Conservation (phyloP, 495 filamentous ascomycete species). For the Lepraria neglecta region DNA sequence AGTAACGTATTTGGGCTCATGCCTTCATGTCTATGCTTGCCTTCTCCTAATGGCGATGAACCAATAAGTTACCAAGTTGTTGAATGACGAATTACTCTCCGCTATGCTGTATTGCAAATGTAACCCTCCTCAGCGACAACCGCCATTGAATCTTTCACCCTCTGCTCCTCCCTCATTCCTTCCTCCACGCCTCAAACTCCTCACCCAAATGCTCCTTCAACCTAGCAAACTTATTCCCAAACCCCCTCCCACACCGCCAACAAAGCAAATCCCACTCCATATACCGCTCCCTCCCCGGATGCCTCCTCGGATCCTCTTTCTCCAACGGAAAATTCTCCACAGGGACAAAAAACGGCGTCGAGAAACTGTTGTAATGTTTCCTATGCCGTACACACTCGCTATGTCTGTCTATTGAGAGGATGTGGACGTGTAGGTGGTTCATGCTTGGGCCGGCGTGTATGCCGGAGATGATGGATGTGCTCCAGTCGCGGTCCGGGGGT, state of each 20-base stretch:
- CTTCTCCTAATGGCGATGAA: too few relatives aligned
- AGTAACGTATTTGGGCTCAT: neutral
- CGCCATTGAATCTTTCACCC: neutral
- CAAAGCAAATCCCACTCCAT: slow-evolving; percentile 61
- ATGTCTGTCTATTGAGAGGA: slow-evolving; percentile 67
- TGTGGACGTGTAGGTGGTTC: slow-evolving; percentile 88
- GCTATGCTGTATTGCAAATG: too few relatives aligned
- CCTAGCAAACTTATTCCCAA: slow-evolving; percentile 62
- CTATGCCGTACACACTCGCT: slow-evolving; percentile 65
- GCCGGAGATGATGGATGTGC: slow-evolving; percentile 65
- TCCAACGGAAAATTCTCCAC: slow-evolving; percentile 76
- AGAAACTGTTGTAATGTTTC: slow-evolving; percentile 91
- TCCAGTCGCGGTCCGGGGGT: slow-evolving; percentile 72
- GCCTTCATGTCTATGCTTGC: neutral
- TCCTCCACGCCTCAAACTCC: slow-evolving; percentile 81
- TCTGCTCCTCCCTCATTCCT: slow-evolving; percentile 39
- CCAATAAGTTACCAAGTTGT: neutral
- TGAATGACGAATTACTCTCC: neutral
- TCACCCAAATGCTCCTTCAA: slow-evolving; percentile 73
- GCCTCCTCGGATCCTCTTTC: slow-evolving; percentile 51
- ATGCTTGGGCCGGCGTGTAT: slow-evolving; percentile 85
- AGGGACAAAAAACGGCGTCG: slow-evolving; percentile 76
- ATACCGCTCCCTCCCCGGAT: slow-evolving; percentile 50
- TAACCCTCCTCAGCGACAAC: neutral
- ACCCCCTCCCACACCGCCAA: slow-evolving; percentile 77